Base-by-base conservation (phyloP, 2,329 filamentous ascomycete genomes). In the Cercospora sojina region DNA sequence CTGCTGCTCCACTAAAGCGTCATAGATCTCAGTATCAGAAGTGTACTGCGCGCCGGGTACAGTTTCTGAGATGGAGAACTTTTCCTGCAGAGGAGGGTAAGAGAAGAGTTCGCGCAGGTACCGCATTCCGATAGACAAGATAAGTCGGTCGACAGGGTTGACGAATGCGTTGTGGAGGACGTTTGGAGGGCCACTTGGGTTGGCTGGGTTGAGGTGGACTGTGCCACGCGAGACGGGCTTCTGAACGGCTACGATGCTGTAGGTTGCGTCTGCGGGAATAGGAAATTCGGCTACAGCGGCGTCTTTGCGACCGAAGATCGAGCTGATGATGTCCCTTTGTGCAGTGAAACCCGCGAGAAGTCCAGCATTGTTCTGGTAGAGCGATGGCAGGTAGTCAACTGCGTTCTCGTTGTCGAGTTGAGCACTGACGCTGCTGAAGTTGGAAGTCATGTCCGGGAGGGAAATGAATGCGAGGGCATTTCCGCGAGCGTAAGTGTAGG, bases 111-210 rank as follows among this genome's bases (percentile, higher is more conserved):
- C 29, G 56, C 62, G 58, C 6, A 43, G 13, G 38, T 41, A 60
- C 8, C 56, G 29, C 13, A 59, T 38, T 25, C 47, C 62, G 49
- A 53, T 51, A 12, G 62, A 47, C 35, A 60, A 60, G 35, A 70
- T 31, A 2, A 32, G 51, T 6, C 60, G 62, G 47, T 70, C 69
- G 20, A 69, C 56, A 9, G 49, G 35, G 31, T 67, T 60, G 18
- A 64, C 65, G 49, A 75, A 69, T 65, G 76, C 77, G 23, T 70
- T 64, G 25, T 74, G 72, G 38, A 77, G 69, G 43, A 77, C 72
- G 2, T 59, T 65, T 5, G 76, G 75, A 10, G 68, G 59, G 2
- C 47, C 43, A 25, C 31, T 65, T 5, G 70, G 69, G 16, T 53
- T 68, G n/a, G 64, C 31, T 10, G 60, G 59, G 29, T 69, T 67